Evolutionary conservation across 495 filamentous ascomycete genomes (phyloP).

Genomic region (Aspergillus indologenus): DNA sequence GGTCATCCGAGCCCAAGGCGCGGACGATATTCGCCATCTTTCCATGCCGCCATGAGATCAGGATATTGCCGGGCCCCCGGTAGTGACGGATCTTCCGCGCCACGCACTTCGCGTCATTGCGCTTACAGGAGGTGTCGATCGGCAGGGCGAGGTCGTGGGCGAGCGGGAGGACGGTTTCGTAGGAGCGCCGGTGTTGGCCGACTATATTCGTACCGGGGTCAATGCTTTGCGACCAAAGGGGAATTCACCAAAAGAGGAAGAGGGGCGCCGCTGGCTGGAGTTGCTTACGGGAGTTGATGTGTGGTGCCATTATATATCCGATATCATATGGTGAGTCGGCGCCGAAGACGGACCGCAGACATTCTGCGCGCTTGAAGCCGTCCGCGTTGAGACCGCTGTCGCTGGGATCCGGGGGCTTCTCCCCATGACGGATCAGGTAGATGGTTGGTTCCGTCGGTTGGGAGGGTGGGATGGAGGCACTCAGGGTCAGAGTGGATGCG

Average conservation of each 20-base stretch:
- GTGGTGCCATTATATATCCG: conserved; percentile 47
- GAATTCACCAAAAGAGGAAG: neutral
- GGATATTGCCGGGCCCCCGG: conserved; percentile 28
- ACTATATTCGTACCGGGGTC: conserved; percentile 23
- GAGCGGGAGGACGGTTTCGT: conserved; percentile 47
- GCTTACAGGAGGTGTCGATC: conserved; percentile 41
- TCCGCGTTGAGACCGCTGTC: conserved; percentile 39
- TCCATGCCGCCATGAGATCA: conserved; percentile 33
- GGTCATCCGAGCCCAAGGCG: conserved; percentile 19
- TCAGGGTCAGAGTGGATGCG: neutral
- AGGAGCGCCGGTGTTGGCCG: conserved; percentile 43
- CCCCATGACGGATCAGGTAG: conserved; percentile 55
- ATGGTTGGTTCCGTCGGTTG: conserved; percentile 23
- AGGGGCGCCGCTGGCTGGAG: too few relatives aligned
- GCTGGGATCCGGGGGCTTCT: conserved; percentile 42
- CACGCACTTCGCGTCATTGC: conserved; percentile 27
- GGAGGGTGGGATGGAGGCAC: neutral
- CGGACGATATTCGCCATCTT: conserved; percentile 23
- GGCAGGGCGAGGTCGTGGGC: conserved; percentile 44
- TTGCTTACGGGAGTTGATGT: conserved; percentile 27
- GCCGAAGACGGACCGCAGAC: conserved; percentile 45
- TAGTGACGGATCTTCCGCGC: conserved; percentile 18
- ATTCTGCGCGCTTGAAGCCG: conserved; percentile 45
- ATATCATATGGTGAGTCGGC: conserved; percentile 41
- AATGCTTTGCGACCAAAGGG: too few relatives aligned